Percentiles rank a stretch among this genome's conserved stretches.
Evolutionary conservation across 2,329 filamentous ascomycete species (phyloP).

Genomic region (Calycina herbarum): DNA sequence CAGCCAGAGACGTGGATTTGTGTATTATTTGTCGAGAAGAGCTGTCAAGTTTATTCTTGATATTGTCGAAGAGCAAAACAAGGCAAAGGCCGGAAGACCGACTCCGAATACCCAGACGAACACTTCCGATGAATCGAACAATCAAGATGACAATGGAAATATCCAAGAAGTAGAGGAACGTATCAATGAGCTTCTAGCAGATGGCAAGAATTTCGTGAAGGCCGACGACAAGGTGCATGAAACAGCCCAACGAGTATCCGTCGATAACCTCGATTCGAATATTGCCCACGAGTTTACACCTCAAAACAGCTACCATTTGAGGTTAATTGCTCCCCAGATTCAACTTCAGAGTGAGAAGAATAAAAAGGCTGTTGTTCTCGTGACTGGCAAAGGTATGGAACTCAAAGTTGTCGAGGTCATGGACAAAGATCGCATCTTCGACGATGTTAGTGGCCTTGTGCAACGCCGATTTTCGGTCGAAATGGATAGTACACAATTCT

Average conservation of each 20-base stretch:
- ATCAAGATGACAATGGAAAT: conserved; percentile 37
- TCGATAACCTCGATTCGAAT: conserved; percentile 67
- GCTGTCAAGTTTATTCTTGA: conserved; percentile 98
- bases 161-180: conserved; percentile 73
- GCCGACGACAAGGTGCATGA: conserved; percentile 55
- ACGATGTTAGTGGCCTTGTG: conserved; percentile 91
- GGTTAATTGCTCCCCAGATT: conserved; percentile 94
- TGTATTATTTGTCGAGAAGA: conserved; percentile 94
- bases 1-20: conserved; percentile 89
- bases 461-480: conserved; percentile 91
- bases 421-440: conserved; percentile 90
- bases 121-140: conserved; percentile 30
- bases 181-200: conserved; percentile 80
- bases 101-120: conserved; percentile 37
- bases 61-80: conserved; percentile 91
- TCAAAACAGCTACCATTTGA: conserved; percentile 91
- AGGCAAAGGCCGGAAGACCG: conserved; percentile 42
- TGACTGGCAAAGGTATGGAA: conserved; percentile 97
- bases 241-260: conserved; percentile 41
- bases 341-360: conserved; percentile 99
- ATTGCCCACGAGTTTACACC: conserved; percentile 86
- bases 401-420: conserved; percentile 97
- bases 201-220: conserved; percentile 79
- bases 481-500: conserved; percentile 98
- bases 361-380: conserved; percentile 91